Evolutionary conservation across 1,284 basidiomycete species (phyloP), one percentile per base, ranked within the genome.

Genomic region (Ustilago tritici): DNA sequence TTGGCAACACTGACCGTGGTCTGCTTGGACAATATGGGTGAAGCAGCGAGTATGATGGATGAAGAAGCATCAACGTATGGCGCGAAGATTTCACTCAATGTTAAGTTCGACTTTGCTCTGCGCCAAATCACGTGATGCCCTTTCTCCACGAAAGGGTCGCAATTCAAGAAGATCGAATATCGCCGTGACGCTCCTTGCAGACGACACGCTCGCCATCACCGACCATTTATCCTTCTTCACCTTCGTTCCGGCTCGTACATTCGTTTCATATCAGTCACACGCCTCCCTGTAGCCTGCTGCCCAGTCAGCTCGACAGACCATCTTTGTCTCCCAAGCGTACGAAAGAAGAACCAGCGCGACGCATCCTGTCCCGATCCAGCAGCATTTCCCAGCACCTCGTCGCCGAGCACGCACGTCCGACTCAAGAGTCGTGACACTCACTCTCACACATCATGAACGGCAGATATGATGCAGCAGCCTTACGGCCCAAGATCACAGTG

Each of bases 401-500:
- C 15, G 19, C 34, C 58, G n/a, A 28, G 23, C 23, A 12, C 58
- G 28, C 23, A 19, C 32, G 31, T 43, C 17, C 41, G 34, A 36
- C 32, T 17, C 14, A 15, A 32, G 3, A n/a, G 31, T 36, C 15
- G 14, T 15, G 38, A 15, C 47, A 55, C 28, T 34, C 36, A 11
- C 50, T 17, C 23, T 19, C 47, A 55, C 15, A 11, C 43, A 23
- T 8, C n/a, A 76, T 76, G 74, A 76, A 76, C 56, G 74, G 74
- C 31, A 54, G 69, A 34, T 76, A 71, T 53, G 74, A 76, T 53
- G 74, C 63, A 50, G 41, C 74, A 8, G 43, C 65, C 3, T 67
- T 61, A 52, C 68, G 70, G 54, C 81, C 81, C 4, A 81, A 81
- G 49, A 68, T 82, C 55, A 79, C 76, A 36, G 64, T 82, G 23